Base-by-base conservation (phyloP, 2,329 filamentous ascomycete genomes). In the Tolypocladium tropicale region DNA sequence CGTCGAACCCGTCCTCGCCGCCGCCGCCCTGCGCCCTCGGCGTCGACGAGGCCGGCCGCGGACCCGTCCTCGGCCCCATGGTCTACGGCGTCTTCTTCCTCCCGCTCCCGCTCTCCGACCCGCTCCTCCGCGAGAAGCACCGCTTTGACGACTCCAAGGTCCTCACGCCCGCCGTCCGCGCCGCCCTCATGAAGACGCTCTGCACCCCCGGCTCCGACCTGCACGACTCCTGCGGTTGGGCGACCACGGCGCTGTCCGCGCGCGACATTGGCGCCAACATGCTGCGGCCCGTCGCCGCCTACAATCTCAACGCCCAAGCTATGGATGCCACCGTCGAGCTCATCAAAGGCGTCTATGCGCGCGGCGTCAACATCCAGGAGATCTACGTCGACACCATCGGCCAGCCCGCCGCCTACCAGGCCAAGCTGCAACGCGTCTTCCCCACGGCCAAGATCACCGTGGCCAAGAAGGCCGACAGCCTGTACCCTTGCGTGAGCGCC, bases 321-420 rank as follows among this genome's bases (percentile, higher is more conserved):
- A 88, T 94, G 83, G 92, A 96, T 70, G 89, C 93, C 4, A 97
- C 93, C 0, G 83, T 95, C 28, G 82, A 82, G 41, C 78, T 99
- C 54, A 93, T 97, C 65, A 78, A 83, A 55, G 85, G 84, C 37
- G 88, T 96, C 4, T 79, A 94, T 37, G 84, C 83, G 10, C 78
- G 79, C 23, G 89, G 90, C 37, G 88, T 97, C 59, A 91, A 95
- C 69, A 78, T 97, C 5, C 81, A 78, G 56, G 90, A 96, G 71
- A 89, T 99, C 53, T 99, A 91, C 70, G 92, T 99, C 68, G 93
- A 99, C 73, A 97, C 93, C 2, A 88, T 97, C 66, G 93, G 93
- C 36, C 87, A 80, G 56, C 92, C 93, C 2, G 84, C 81, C 21
- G 76, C 84, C 4, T 96, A 97, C 76, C 92, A 97, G 76, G 84